Conservation (phyloP, 441 rosid species). For the Populus hybrid region DNA sequence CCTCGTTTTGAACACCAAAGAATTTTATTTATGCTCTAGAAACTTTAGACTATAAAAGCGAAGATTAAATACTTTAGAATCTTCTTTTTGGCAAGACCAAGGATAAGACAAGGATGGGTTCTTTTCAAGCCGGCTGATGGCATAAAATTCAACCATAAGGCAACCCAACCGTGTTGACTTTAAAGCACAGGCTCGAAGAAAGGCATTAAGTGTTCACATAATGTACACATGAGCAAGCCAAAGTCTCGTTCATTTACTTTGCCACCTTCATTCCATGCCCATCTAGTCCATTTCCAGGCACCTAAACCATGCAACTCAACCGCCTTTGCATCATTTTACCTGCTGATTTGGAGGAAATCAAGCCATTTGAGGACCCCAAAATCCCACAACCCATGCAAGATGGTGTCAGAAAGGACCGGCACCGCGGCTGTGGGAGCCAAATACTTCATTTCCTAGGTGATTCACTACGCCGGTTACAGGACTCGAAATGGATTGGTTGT, state of each 20-base stretch:
- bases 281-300: neutral
- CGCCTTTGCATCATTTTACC: constrained; percentile 67
- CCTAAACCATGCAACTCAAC: constrained; percentile 36
- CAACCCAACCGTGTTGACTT: constrained; percentile 44
- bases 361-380: constrained; percentile 23
- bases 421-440: constrained; percentile 49
- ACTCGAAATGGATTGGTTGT: constrained; percentile 41
- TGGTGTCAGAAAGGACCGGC: constrained; percentile 19
- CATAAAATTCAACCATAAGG: constrained; percentile 27
- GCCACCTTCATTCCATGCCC: constrained; percentile 20
- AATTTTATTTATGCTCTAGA: neutral
- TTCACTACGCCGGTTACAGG: constrained; percentile 36
- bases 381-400: constrained; percentile 15
- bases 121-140: constrained; percentile 13
- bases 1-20: neutral
- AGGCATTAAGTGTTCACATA: neutral
- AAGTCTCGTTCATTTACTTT: neutral
- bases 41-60: too few species aligned
- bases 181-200: neutral
- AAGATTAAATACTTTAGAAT: neutral
- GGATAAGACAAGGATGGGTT: constrained; percentile 1
- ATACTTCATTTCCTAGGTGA: constrained; percentile 37
- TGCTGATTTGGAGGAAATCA: constrained; percentile 44
- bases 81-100: constrained; percentile 11
- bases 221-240: neutral